Evolutionary conservation across 441 rosid species (phyloP).

Genomic region (Cnidoscolus chayamansa): DNA sequence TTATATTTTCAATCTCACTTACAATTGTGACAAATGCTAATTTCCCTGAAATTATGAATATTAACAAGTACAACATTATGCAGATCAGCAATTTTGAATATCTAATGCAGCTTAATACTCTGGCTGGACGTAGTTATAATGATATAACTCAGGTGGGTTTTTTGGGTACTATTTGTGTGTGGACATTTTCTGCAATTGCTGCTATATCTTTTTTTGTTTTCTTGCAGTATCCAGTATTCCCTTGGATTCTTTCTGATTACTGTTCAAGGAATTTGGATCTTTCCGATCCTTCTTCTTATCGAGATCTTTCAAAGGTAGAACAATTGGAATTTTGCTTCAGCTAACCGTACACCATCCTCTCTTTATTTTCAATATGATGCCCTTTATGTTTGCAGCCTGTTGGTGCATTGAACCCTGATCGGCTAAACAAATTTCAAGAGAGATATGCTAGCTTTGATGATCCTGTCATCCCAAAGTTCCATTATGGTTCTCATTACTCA

Average conservation of each 20-base stretch:
- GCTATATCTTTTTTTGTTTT: conserved; percentile 24
- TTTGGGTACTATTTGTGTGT: conserved; percentile 1
- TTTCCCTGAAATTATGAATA: conserved; percentile 18
- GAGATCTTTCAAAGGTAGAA: conserved; percentile 97
- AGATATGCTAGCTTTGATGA: conserved; percentile 98
- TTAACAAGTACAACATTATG: conserved; percentile 30
- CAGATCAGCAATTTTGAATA: conserved; percentile 99
- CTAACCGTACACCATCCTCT: conserved; percentile 13
- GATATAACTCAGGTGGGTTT: conserved; percentile 93
- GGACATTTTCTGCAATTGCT: conserved; percentile 14
- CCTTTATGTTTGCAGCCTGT: conserved; percentile 74
- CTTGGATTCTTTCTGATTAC: conserved; percentile 96
- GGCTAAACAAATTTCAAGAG: conserved; percentile 87
- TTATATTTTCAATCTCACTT: conserved; percentile 14
- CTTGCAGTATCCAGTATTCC: conserved; percentile 98
- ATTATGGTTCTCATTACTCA: conserved; percentile 99
- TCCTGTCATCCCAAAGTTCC: conserved; percentile 98
- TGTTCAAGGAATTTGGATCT: conserved; percentile 76
- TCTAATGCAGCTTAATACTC: conserved; percentile 93
- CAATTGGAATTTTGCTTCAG: conserved; percentile 31
- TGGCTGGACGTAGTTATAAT: conserved; percentile 99
- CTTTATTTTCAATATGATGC: conserved; percentile 29
- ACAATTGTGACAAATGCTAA: neutral
- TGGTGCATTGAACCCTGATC: conserved; percentile 88
- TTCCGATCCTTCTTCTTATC: conserved; percentile 76